Percentiles rank a stretch among this genome's conserved stretches.
Evolutionary conservation across 768 basidiomycete species (phyloP).

Genomic region (Sporobolomyces pararoseus): DNA sequence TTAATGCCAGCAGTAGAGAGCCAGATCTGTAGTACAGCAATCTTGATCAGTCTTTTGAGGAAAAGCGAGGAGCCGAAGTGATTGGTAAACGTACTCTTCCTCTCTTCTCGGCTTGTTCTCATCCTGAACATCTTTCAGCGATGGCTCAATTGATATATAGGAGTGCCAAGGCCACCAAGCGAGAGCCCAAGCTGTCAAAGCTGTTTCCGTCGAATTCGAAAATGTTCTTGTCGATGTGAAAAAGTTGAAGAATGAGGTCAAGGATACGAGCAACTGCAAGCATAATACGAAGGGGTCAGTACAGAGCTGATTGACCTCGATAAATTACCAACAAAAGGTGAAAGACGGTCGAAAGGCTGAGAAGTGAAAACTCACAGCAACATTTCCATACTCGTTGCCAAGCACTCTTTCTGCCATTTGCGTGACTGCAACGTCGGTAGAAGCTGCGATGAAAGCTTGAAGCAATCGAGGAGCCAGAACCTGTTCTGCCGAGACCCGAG

Average conservation of each 20-base stretch:
- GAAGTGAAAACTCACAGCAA: constrained; percentile 59
- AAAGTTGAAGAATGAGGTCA: constrained; percentile 82
- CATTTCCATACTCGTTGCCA: constrained; percentile 58
- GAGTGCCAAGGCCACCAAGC: constrained; percentile 59
- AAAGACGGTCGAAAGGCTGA: neutral
- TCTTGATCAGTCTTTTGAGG: no score
- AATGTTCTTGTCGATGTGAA: constrained; percentile 79
- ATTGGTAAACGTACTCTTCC: no score
- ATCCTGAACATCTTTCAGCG: neutral
- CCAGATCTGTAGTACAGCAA: neutral
- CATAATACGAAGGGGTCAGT: no score
- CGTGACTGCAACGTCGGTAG: constrained; percentile 62
- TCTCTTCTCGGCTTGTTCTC: neutral
- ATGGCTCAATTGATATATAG: neutral
- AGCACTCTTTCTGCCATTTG: constrained; percentile 58
- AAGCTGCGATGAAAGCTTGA: constrained; percentile 56
- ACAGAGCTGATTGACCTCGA: no score
- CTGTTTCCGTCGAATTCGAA: constrained; percentile 88
- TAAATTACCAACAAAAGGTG: neutral
- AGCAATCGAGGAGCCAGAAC: constrained; percentile 60
- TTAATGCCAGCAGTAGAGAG: constrained; percentile 49
- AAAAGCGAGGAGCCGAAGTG: no score
- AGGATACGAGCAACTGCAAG: constrained; percentile 58
- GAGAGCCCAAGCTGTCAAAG: constrained; percentile 73
- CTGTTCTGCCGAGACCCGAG: constrained; percentile 50